Evolutionary conservation across 2,329 filamentous ascomycete genomes (phyloP).

Genomic region (Aspergillus luchuensis): DNA sequence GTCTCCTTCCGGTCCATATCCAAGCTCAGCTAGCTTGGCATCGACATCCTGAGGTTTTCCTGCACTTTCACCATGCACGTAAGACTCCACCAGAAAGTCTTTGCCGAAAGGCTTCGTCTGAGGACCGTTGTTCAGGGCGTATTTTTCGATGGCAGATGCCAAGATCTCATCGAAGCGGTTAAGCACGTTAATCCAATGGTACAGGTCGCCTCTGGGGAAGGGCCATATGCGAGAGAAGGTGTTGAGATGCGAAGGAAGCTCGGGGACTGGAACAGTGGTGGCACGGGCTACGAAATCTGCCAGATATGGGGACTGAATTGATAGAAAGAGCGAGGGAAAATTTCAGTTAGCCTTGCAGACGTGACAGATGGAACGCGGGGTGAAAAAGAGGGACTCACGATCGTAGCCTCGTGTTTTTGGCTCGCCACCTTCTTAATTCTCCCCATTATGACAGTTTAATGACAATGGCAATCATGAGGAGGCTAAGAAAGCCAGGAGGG

Average conservation of each 20-base stretch:
- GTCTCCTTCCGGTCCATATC: constrained; percentile 75
- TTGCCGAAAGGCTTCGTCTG: constrained; percentile 73
- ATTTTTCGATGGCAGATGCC: constrained; percentile 76
- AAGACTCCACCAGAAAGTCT: constrained; percentile 36
- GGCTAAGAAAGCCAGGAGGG: constrained; percentile 25
- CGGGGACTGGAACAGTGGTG: constrained; percentile 64
- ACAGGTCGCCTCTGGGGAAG: constrained; percentile 91
- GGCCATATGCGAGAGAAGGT: constrained; percentile 89
- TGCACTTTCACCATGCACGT: constrained; percentile 63
- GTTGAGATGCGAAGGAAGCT: constrained; percentile 74
- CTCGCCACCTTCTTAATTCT: constrained; percentile 57
- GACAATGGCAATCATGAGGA: constrained; percentile 46
- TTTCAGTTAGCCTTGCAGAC: constrained; percentile 24
- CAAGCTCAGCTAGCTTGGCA: constrained; percentile 59
- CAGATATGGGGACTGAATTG: constrained; percentile 77
- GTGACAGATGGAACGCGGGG: constrained; percentile 12
- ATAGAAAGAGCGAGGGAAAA: constrained; percentile 19
- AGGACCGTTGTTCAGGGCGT: constrained; percentile 76
- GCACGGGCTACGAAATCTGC: constrained; percentile 75
- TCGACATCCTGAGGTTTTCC: constrained; percentile 57
- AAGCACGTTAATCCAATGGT: constrained; percentile 94
- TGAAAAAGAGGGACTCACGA: constrained; percentile 41
- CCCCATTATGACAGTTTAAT: constrained; percentile 46
- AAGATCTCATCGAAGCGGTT: constrained; percentile 92
- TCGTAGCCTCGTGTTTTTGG: constrained; percentile 55